Base-by-base conservation (phyloP, 306 rosid species). In the Trichosanthes truncata region DNA sequence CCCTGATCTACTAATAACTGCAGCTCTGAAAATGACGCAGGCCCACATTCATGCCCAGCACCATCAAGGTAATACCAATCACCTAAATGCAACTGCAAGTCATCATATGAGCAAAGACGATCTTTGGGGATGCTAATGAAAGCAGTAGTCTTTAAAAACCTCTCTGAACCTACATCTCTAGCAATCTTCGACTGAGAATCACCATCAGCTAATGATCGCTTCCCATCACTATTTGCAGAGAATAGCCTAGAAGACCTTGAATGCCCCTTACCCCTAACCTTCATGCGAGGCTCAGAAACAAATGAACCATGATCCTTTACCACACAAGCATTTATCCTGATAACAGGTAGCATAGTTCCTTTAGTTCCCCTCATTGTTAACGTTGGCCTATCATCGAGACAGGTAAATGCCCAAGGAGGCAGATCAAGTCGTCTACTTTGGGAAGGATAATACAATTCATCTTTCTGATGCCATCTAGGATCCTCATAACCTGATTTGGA, bases 11-110 rank as follows among this genome's bases (percentile, higher is more conserved):
- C 97, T 59, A 90, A 85, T 84, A 77, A 85, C 85, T 93, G 94
- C 76, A 96, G 91, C 85, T 96, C 96, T 43, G 89, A 81, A 88
- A 89, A 90, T 36, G 97, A 88, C 48, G 88, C 90, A 78, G 99
- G 99, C 55, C 99, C 99, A 77, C 82, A 94, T 84, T 90, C 98
- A 73, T 91, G 98, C 74, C 99, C 99, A 85, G 94, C 90, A 82
- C 96, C 99, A 93, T 96, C 98, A 83, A 91, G 89, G 84, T 96
- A 96, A 87, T 86, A 96, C 99, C 99, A 96, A 80, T 91, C 92
- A 83, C 99, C 98, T 81, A 86, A 86, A 84, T 87, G 93, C 84
- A 96, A 84, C 78, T 88, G 94, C 88, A 96, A 83, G 76, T 96
- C 96, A 80, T 80, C 87, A 59, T 84, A 77, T 17, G 97, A 87